Base-by-base conservation (phyloP, 495 filamentous ascomycete species). In the Cairneyella variabilis region DNA sequence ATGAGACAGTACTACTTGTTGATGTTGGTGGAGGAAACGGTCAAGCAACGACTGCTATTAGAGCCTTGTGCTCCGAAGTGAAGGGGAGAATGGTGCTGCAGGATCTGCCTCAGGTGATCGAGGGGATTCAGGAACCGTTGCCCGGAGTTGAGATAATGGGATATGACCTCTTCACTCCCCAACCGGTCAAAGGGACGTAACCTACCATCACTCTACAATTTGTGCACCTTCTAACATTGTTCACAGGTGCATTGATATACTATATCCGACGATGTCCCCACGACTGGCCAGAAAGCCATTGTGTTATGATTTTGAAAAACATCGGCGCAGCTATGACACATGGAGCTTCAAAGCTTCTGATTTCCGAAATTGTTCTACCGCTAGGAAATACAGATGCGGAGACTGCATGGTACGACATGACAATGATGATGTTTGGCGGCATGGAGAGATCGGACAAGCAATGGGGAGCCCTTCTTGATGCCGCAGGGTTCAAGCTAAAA, bases 91-190 rank as follows among this genome's bases (percentile, higher is more conserved):
- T 85, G 18, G 58, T 84, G 5, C 53, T 83, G 2, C 79, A 85
- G 51, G 82, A 86, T 51, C 62, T 76, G 0, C 64, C 73, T 3
- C 58, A 67, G 25, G 69, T 68, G 0, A 52, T 82, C 10, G 56
- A 62, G 2, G 58, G 60, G 11, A 51, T 53, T 32, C 28, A 16
- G 6, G 39, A 38, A 26, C n/a, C 16, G 3, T 49, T 70, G 11
- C 56, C 53, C 1, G 75, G 76, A 0, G 69, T 83, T 11, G 66
- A 74, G 49, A 58, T 60, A 10, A 62, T 71, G 48, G 66, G 54
- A 1, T 59, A 79, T 25, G 66, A 81, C 60, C 80, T 83, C 62
- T 82, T 76, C 51, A 58, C 65, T 16, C 52, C 61, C n/a, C 76
- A 85, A 56, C 64, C 70, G 0, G 54, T 83, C 12, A 68, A 67